Conservation (phyloP, 148 eudicot genomes). For the Vaccinium macrocarpon region DNA sequence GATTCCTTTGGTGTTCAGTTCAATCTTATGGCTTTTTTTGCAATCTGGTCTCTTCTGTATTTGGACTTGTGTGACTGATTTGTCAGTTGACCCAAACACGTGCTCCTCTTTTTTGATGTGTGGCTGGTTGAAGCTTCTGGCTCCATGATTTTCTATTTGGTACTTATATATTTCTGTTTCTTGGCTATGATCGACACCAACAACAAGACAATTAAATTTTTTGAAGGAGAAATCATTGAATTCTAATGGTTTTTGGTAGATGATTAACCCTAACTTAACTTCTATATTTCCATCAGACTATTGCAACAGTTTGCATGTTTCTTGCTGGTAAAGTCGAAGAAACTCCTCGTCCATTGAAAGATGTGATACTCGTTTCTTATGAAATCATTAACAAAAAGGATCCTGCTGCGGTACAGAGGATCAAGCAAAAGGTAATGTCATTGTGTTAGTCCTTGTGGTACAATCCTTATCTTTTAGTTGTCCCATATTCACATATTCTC, state of each 20-base stretch:
- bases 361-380: conserved; percentile 90
- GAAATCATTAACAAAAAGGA: conserved; percentile 92
- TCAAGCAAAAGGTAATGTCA: conserved; percentile 77
- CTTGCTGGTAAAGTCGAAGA: conserved; percentile 99
- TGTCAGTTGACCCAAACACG: not conserved
- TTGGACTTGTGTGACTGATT: not conserved
- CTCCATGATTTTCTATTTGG: not conserved
- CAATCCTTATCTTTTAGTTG: not conserved
- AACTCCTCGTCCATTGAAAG: conserved; percentile 94
- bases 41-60: not conserved
- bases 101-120: not conserved
- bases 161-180: not conserved
- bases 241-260: not conserved
- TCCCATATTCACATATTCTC: not conserved
- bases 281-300: conserved; percentile 53
- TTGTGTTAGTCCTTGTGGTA: not conserved
- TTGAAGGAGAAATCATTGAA: not conserved
- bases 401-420: conserved; percentile 75
- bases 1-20: not conserved
- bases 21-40: not conserved
- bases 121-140: not conserved
- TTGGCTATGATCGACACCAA: not conserved
- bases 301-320: conserved; percentile 97
- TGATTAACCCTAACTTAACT: conserved; percentile 15
- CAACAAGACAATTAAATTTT: not conserved